Conservation (phyloP, 192 early-diverging fungal genomes). For the Rhizoclosmatium globosum region DNA sequence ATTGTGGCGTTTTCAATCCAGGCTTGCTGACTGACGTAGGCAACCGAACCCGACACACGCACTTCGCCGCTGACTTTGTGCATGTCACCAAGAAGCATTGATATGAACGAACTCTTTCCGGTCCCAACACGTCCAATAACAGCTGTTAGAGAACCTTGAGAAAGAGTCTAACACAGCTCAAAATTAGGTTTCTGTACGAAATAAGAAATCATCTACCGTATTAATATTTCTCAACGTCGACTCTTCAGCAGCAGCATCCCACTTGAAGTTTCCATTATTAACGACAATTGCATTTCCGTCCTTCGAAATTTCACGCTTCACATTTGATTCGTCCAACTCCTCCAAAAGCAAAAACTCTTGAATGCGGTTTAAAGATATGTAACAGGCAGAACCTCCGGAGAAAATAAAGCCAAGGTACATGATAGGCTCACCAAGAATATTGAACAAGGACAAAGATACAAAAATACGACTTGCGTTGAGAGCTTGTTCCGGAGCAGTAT, state of each 20-base stretch:
- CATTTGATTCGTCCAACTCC: no score
- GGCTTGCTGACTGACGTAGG: no score
- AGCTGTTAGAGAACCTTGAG: constrained; percentile 65
- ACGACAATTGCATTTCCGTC: constrained; percentile 55
- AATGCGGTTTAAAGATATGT: constrained; percentile 20
- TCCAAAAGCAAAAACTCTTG: no score
- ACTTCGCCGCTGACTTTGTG: constrained; percentile 60
- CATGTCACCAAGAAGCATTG: constrained; percentile 79
- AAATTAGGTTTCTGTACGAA: background rate
- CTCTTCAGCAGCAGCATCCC: no score
- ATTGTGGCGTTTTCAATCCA: no score
- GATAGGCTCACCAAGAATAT: constrained; percentile 27
- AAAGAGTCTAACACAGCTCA: constrained; percentile 33
- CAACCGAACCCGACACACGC: constrained; percentile 64
- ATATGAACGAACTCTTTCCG: constrained; percentile 78
- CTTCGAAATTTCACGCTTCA: constrained; percentile 6
- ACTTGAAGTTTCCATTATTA: constrained; percentile 62
- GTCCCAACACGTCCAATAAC: no score
- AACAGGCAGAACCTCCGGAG: constrained; percentile 25
- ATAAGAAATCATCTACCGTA: background rate
- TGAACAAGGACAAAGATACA: constrained; percentile 37
- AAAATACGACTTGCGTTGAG: constrained; percentile 37
- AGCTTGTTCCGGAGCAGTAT: background rate
- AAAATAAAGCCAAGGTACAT: constrained; percentile 11
- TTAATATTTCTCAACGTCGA: constrained; percentile 5